phyloP scores from a whole-genome alignment of 495 filamentous ascomycete species.

The Neurospora pannonica region DNA sequence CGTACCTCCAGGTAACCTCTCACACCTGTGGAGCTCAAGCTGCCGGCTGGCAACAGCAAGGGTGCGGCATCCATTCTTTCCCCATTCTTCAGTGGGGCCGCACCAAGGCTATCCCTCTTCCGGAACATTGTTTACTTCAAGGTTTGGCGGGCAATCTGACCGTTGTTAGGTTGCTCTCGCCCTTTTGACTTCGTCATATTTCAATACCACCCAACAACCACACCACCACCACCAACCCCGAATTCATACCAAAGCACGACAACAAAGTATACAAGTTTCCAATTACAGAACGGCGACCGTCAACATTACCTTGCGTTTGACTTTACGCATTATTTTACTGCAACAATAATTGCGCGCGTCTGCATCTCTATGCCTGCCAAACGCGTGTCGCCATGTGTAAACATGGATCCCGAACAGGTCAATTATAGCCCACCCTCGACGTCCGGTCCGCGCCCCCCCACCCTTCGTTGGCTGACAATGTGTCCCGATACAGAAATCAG shows the following conservation, averaged over 20 bases:
- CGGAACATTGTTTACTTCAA: constrained; percentile 27
- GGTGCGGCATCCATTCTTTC: neutral
- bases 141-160: neutral
- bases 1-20: neutral
- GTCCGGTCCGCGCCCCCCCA: neutral
- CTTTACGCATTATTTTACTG: neutral
- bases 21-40: neutral
- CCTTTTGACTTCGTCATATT: neutral
- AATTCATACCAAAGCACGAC: neutral
- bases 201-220: neutral
- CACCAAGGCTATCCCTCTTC: constrained; percentile 11
- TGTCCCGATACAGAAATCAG: constrained; percentile 17
- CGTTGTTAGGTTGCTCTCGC: neutral
- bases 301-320: neutral
- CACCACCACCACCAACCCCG: neutral
- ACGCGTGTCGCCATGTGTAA: constrained; percentile 28
- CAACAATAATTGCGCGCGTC: neutral
- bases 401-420: constrained; percentile 35
- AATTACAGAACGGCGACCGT: neutral
- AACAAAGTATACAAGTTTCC: neutral
- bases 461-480: constrained; percentile 6
- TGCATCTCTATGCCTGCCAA: constrained; percentile 18
- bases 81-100: neutral
- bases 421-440: neutral
- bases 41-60: neutral